Conservation (phyloP, 2,329 filamentous ascomycete genomes). For the Colletotrichum filicis region DNA sequence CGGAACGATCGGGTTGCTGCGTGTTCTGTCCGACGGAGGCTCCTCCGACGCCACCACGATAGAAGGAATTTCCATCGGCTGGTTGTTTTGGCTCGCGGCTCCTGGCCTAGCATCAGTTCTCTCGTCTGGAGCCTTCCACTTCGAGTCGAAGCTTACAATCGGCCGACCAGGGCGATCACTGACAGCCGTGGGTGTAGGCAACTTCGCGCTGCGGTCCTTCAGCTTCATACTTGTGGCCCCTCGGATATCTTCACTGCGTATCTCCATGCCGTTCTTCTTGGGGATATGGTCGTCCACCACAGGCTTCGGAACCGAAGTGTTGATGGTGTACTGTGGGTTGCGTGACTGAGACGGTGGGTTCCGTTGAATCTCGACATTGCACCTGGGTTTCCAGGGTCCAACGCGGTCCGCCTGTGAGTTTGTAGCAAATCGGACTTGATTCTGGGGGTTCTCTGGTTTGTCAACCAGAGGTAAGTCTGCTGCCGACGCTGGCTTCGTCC, state of each 20-base stretch:
- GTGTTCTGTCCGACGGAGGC: slow-evolving; percentile 42
- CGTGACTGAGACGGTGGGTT: slow-evolving; percentile 87
- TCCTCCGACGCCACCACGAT: slow-evolving; percentile 63
- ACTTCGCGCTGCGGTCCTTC: slow-evolving; percentile 85
- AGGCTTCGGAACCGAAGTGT: slow-evolving; percentile 55
- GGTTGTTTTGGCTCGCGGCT: slow-evolving; percentile 55
- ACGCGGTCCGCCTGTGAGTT: slow-evolving; percentile 53
- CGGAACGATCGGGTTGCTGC: slow-evolving; percentile 51
- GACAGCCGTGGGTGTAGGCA: slow-evolving; percentile 90
- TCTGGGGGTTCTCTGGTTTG: slow-evolving; percentile 74
- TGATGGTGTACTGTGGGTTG: slow-evolving; percentile 83
- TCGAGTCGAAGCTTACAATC: slow-evolving; percentile 95
- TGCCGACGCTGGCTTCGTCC: neutral
- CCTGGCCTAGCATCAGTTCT: slow-evolving; percentile 72
- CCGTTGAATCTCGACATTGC: slow-evolving; percentile 78
- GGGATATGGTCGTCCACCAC: slow-evolving; percentile 56
- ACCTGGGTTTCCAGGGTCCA: slow-evolving; percentile 44
- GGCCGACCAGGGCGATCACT: slow-evolving; percentile 90
- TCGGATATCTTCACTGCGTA: slow-evolving; percentile 87
- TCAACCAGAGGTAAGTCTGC: slow-evolving; percentile 20
- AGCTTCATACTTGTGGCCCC: slow-evolving; percentile 90
- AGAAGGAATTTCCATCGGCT: slow-evolving; percentile 61
- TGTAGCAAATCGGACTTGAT: slow-evolving; percentile 60
- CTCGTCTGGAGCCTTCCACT: slow-evolving; percentile 80
- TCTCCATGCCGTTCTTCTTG: slow-evolving; percentile 82